Evolutionary conservation across 208 protist species (phyloP).

Genomic region (Balamuthia mandrillaris): DNA sequence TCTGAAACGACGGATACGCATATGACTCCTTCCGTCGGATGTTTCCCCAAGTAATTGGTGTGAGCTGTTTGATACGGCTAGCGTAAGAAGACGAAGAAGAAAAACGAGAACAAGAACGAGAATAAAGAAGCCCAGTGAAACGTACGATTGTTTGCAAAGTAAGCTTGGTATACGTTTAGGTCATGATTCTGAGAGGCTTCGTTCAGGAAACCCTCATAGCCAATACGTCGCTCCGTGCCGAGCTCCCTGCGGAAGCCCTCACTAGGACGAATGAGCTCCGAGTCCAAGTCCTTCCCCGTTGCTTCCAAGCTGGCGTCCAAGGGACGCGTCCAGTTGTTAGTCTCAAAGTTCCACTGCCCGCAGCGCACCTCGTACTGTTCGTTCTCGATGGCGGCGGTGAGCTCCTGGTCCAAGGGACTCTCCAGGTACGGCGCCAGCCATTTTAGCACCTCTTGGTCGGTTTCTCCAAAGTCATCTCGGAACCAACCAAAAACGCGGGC

Average conservation of each 20-base stretch:
- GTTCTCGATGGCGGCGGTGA: neutral
- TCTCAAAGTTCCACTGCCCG: slow-evolving; percentile 15
- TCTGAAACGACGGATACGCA: too few species aligned
- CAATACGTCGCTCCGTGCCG: neutral
- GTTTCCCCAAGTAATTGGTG: too few species aligned
- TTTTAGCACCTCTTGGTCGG: neutral
- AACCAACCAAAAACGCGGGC: slow-evolving; percentile 24
- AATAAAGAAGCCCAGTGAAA: neutral
- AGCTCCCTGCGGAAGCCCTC: neutral
- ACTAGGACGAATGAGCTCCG: neutral
- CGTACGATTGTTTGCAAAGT: neutral
- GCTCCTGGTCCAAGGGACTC: neutral
- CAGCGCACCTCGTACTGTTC: slow-evolving; percentile 27
- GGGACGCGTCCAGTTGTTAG: slow-evolving; percentile 3
- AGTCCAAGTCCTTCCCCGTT: too few species aligned
- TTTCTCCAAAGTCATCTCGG: slow-evolving; percentile 6
- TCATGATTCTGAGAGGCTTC: neutral
- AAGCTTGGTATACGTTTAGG: neutral
- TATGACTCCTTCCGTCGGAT: too few species aligned
- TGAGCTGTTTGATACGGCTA: too few species aligned
- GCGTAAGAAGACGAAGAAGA: neutral
- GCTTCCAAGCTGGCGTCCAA: neutral
- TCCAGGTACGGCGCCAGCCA: slow-evolving; percentile 4
- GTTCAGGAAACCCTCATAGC: neutral
- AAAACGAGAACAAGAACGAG: neutral